Evolutionary conservation across 768 basidiomycete genomes (phyloP).

Genomic region (Suillus fuscotomentosus): DNA sequence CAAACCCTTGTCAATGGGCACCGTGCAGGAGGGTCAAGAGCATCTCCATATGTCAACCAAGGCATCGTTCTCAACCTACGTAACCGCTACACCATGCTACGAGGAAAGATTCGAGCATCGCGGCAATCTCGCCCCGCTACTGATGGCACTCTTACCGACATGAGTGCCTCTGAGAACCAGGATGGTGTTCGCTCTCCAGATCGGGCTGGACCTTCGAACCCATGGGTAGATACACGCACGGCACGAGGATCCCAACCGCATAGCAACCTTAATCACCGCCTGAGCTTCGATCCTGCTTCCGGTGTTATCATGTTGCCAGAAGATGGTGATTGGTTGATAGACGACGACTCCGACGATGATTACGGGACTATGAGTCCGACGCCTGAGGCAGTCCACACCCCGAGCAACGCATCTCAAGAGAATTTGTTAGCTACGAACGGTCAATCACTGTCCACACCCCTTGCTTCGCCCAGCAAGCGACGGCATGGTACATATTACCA

Average conservation of each 20-base stretch:
- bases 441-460: slow-evolving; percentile 18
- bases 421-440: slow-evolving; percentile 14
- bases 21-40: slow-evolving; percentile 32
- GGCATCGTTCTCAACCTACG: slow-evolving; percentile 83
- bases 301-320: slow-evolving; percentile 90
- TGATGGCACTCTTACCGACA: slow-evolving; percentile 9
- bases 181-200: slow-evolving; percentile 17
- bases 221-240: slow-evolving; percentile 56
- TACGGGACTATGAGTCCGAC: slow-evolving; percentile 32
- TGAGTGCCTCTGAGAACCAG: slow-evolving; percentile 7
- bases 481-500: slow-evolving; percentile 83
- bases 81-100: slow-evolving; percentile 60
- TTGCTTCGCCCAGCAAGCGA: slow-evolving; percentile 44
- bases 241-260: slow-evolving; percentile 23
- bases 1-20: slow-evolving; percentile 66
- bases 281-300: slow-evolving; percentile 83
- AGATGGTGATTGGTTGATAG: slow-evolving; percentile 61
- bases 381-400: slow-evolving; percentile 20
- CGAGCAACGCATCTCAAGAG: slow-evolving; percentile 20
- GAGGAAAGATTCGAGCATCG: slow-evolving; percentile 28
- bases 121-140: slow-evolving; percentile 10
- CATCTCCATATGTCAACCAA: slow-evolving; percentile 44
- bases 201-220: slow-evolving; percentile 38
- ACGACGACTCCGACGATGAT: slow-evolving; percentile 46
- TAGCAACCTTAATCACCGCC: slow-evolving; percentile 46